Conservation (phyloP, 768 basidiomycete species). For the Pleurotus ostreatus region DNA sequence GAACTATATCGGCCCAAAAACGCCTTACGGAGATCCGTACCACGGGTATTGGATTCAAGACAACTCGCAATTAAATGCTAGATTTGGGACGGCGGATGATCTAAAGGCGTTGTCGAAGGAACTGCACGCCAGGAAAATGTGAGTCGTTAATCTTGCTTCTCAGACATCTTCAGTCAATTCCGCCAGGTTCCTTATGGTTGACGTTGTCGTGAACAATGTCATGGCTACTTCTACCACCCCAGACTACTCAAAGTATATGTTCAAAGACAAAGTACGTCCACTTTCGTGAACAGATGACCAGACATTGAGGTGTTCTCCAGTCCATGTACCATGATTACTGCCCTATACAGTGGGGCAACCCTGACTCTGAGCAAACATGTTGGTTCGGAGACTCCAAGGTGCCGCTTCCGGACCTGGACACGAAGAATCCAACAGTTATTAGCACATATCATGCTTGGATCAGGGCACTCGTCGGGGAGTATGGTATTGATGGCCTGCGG, state of each 20-base stretch:
- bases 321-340: conserved; percentile 79
- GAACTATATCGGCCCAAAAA: conserved; percentile 68
- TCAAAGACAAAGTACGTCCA: conserved; percentile 52
- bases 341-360: conserved; percentile 64
- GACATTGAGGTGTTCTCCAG: conserved; percentile 24
- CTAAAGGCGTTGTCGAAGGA: conserved; percentile 57
- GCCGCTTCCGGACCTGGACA: conserved; percentile 77
- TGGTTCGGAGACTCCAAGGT: conserved; percentile 81
- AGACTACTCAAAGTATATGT: conserved; percentile 62
- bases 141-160: conserved; percentile 14
- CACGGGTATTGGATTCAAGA: conserved; percentile 85
- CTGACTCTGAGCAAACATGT: conserved; percentile 68
- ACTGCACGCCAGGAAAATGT: conserved; percentile 71
- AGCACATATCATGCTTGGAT: conserved; percentile 69
- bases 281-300: background rate
- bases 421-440: conserved; percentile 60
- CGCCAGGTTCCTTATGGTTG: conserved; percentile 74
- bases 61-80: conserved; percentile 52
- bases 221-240: conserved; percentile 64
- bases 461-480: conserved; percentile 59
- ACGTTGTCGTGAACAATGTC: conserved; percentile 83
- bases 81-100: conserved; percentile 64
- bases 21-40: conserved; percentile 78
- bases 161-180: background rate
- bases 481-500: conserved; percentile 80